Evolutionary conservation across 2,329 filamentous ascomycete genomes (phyloP), one percentile per base, ranked within the genome.

Genomic region (Penicillium palitans): DNA sequence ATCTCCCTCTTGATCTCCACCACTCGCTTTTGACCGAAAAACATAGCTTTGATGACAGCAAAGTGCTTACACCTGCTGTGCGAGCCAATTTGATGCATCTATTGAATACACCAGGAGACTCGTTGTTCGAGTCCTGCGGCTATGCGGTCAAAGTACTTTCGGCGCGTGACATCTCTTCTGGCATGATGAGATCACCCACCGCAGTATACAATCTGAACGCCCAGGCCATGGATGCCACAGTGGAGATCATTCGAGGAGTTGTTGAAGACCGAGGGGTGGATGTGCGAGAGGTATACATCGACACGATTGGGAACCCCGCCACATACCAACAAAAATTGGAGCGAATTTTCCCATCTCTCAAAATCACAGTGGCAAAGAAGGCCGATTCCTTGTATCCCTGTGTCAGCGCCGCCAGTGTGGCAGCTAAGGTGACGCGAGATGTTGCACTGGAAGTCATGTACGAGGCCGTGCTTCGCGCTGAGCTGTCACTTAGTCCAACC

Each of bases 371-470:
- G 37, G 89, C 89, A 29, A 93, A 93, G 72, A 98, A 98, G 80
- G 93, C 95, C 3, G 93, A 99, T 73, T 91, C 89, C 60, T 74
- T 98, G 49, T 98, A 93, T 74, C 92, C 95, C 1, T 93, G 89
- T 72, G 95, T 98, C 54, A 96, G 90, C 68, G 95, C 93, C 33
- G 93, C 95, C 7, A 95, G 90, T 61, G 92, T 99, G 3, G 96
- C 90, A 74, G 95, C 95, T 54, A 99, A 99, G 76, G 95, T 99
- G 31, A 98, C 95, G 13, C 83, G 95, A 63, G 95, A 99, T 76
- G 90, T 89, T 2, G 92, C 92, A 6, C 82, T 98, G 25, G 93
- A 97, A 70, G 85, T 89, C 3, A 82, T 93, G 42, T 93, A 90
- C 70, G 80, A 84, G 57, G 77, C 79, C 6, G 81, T 86, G 59